Evolutionary conservation across 2,329 filamentous ascomycete genomes (phyloP), one percentile per base, ranked within the genome.

Genomic region (Trichoderma harzianum): DNA sequence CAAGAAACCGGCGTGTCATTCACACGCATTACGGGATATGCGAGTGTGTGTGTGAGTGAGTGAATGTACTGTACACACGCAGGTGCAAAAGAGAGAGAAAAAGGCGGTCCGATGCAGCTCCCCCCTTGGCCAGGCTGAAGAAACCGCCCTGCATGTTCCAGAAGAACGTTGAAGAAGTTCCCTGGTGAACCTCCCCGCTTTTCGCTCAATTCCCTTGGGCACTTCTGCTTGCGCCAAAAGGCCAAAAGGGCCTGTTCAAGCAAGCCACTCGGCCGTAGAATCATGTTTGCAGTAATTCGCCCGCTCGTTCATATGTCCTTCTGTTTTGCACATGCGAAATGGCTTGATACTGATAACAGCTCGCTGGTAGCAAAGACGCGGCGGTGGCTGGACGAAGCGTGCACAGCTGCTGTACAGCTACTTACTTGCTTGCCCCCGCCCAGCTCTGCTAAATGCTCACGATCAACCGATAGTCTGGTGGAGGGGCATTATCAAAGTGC

Each of bases 101-200:
- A 67, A 47, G 65, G 55, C 53, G 55, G 65, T 69, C 53, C 65
- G 55, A 60, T 69, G 53, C 65, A 47, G 43, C 11, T 21, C 16
- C 43, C 65, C 65, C 67, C 67, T 53, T 36, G 34, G 47, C 11
- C 47, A 63, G 67, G 67, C 67, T 70, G 58, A 70, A 55, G 67
- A 70, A 53, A 39, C 67, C 67, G 67, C 67, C 64, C 67, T 70
- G 58, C 57, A 70, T 62, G 67, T 70, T 70, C 58, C 67, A 63
- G 58, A 63, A 70, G 58, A 36, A n/a, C 18, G 39, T 39, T 53
- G 58, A 63, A 70, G 12, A 63, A 70, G 12, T 36, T 26, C 28
- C 30, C 53, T 53, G 67, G 18, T 18, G 14, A n/a, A 8, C 24
- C 55, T 28, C 39, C 58, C 67, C 67, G 66, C 66, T 60, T 60